Percentiles rank a stretch among this genome's conserved stretches.
Conservation (phyloP, 2,329 filamentous ascomycete species). For the Xylariaceae sp. region DNA sequence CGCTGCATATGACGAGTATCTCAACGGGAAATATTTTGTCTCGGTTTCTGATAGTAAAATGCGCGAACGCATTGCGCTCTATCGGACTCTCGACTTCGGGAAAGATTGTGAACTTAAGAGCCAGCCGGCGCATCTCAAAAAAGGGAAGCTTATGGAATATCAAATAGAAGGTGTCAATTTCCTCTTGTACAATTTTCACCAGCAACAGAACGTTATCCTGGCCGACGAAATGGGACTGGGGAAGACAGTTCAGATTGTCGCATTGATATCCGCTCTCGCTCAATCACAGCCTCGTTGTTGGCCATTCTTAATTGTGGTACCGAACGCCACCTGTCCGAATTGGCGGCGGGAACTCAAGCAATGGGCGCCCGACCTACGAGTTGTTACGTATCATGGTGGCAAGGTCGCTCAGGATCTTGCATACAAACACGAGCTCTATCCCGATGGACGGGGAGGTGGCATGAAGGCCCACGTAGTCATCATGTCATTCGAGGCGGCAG, state of each 20-base stretch:
- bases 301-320: slow-evolving; percentile 89
- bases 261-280: slow-evolving; percentile 68
- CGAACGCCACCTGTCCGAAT: slow-evolving; percentile 93
- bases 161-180: slow-evolving; percentile 92
- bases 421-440: slow-evolving; percentile 80
- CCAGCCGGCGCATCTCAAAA: slow-evolving; percentile 68
- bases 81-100: slow-evolving; percentile 60
- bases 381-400: slow-evolving; percentile 89
- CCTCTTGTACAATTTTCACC: slow-evolving; percentile 86
- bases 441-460: slow-evolving; percentile 54
- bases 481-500: slow-evolving; percentile 87
- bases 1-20: slow-evolving; percentile 78
- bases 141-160: slow-evolving; percentile 86
- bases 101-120: slow-evolving; percentile 58
- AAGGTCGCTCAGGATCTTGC: slow-evolving; percentile 68
- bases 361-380: slow-evolving; percentile 79
- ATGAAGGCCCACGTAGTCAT: slow-evolving; percentile 88
- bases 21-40: slow-evolving; percentile 68
- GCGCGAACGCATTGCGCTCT: slow-evolving; percentile 61
- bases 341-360: slow-evolving; percentile 95
- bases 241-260: slow-evolving; percentile 92
- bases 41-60: slow-evolving; percentile 53
- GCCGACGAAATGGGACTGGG: slow-evolving; percentile 98
- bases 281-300: slow-evolving; percentile 67
- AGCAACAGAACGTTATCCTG: slow-evolving; percentile 77